phyloP scores from a whole-genome alignment of 345 rosid species.

The Sapria himalayana region DNA sequence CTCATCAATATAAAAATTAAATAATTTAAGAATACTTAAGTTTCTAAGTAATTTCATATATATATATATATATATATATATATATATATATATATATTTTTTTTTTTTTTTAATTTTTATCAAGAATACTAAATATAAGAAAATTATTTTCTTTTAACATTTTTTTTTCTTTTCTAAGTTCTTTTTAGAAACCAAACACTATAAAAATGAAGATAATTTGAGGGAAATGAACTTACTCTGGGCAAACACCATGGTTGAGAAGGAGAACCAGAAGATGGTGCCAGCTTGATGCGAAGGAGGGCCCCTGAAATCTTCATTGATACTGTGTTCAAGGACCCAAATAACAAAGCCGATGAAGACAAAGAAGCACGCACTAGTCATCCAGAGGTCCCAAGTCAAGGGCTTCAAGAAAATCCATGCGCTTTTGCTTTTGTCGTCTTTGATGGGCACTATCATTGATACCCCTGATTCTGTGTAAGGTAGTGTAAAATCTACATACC shows the following conservation, averaged over 20 bases:
- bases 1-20: too few relatives aligned
- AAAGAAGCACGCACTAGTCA: constrained; percentile 28
- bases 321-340: constrained; percentile 54
- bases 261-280: constrained; percentile 50
- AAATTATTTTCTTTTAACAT: too few relatives aligned
- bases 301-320: constrained; percentile 49
- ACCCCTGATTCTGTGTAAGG: constrained; percentile 60
- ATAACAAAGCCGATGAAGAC: constrained; percentile 33
- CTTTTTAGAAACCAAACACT: too few relatives aligned
- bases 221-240: constrained; percentile 5
- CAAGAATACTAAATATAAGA: too few relatives aligned
- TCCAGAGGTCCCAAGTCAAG: constrained; percentile 43
- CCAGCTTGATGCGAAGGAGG: constrained; percentile 23
- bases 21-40: too few relatives aligned
- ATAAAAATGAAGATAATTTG: neutral
- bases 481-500: constrained; percentile 34
- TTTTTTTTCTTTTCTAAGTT: too few relatives aligned
- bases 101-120: too few relatives aligned
- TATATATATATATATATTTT: too few relatives aligned
- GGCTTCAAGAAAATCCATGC: constrained; percentile 59
- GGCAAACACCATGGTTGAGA: constrained; percentile 49
- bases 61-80: too few relatives aligned
- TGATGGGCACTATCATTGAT: constrained; percentile 39
- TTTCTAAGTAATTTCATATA: too few relatives aligned
- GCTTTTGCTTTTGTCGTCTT: constrained; percentile 15